Conservation (phyloP, 1,284 basidiomycete genomes). For the Apiotrichum sp. region DNA sequence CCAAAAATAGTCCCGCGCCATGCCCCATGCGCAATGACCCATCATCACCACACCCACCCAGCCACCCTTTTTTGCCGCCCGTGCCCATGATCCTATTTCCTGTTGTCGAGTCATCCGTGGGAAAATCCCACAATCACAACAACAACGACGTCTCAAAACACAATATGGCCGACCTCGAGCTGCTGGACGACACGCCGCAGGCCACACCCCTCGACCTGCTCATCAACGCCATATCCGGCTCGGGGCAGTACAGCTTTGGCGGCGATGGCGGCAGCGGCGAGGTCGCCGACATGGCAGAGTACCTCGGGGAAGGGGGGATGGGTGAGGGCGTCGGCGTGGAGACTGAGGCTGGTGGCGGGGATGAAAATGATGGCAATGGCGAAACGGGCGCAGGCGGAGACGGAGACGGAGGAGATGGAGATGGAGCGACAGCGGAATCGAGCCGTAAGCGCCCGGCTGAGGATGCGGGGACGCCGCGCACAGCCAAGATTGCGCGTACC, state of each 20-base stretch:
- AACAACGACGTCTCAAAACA: conserved; percentile 9
- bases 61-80: too few relatives aligned
- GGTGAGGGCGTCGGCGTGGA: neutral
- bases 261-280: too few relatives aligned
- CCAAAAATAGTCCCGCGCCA: too few relatives aligned
- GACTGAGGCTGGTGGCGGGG: neutral
- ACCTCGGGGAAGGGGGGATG: neutral
- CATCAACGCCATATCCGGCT: conserved; percentile 38
- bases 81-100: too few relatives aligned
- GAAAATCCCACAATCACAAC: conserved; percentile 9
- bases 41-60: too few relatives aligned
- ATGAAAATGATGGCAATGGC: neutral
- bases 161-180: conserved; percentile 9
- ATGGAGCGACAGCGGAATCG: neutral
- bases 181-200: conserved; percentile 16
- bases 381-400: too few relatives aligned
- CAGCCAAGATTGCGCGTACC: conserved; percentile 9
- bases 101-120: conserved; percentile 5
- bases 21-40: too few relatives aligned
- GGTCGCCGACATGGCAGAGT: neutral
- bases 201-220: conserved; percentile 36
- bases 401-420: neutral
- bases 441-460: conserved; percentile 1
- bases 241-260: conserved; percentile 5
- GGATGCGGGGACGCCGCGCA: conserved; percentile 6